Conservation (phyloP, 208 protist genomes). For the Vickermania spadyakhi region DNA sequence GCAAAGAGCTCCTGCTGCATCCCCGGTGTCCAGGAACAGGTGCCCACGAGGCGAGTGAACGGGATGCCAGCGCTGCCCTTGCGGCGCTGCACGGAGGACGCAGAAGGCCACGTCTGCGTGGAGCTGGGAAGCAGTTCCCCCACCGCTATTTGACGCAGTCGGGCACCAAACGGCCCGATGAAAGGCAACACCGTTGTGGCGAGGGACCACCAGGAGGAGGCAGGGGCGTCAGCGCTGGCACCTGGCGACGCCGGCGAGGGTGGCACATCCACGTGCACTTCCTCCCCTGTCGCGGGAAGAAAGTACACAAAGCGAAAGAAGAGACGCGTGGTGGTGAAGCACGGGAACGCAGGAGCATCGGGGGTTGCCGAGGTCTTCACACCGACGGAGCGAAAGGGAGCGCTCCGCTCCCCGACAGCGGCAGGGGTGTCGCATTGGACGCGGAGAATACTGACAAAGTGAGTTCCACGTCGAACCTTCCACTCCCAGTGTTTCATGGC, state of each 20-base stretch:
- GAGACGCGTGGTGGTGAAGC: too few species aligned
- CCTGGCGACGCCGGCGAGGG: background rate
- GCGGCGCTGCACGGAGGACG: background rate
- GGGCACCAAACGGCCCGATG: conserved; percentile 15
- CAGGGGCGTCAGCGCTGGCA: background rate
- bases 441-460: background rate
- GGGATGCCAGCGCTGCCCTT: too few species aligned
- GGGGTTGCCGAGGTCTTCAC: background rate
- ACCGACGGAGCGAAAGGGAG: background rate
- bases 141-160: conserved; percentile 16
- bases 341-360: background rate
- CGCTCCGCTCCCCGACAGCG: too few species aligned
- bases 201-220: conserved; percentile 12
- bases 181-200: conserved; percentile 16
- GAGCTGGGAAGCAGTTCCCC: background rate
- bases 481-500: too few species aligned
- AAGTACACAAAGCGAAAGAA: conserved; percentile 6
- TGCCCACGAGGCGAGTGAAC: background rate
- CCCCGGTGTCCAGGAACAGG: background rate
- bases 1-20: background rate
- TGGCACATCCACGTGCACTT: conserved; percentile 3
- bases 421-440: too few species aligned
- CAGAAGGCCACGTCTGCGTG: too few species aligned
- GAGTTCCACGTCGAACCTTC: background rate
- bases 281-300: background rate